Percentiles rank a stretch among this genome's conserved stretches.
Evolutionary conservation across 192 early-diverging fungal genomes (phyloP).

Genomic region (Chytriomyces sp.): DNA sequence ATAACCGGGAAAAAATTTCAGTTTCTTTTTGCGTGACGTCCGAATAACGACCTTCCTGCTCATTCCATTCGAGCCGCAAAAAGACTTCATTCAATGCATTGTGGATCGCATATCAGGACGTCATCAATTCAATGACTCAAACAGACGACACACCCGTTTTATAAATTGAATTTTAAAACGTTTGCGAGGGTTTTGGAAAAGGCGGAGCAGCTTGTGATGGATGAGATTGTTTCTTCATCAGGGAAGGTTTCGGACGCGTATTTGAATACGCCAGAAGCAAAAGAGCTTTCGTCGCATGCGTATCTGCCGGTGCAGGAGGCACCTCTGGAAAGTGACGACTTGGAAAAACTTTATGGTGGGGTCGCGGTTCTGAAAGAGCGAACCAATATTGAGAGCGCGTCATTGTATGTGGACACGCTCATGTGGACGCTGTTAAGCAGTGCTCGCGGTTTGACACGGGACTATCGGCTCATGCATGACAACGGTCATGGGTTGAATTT

Average conservation of each 20-base stretch:
- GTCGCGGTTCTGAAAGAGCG: no score
- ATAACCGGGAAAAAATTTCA: not conserved
- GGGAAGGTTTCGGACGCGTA: not conserved
- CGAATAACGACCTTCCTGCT: not conserved
- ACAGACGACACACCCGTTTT: not conserved
- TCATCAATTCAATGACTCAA: not conserved
- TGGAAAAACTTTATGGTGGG: no score
- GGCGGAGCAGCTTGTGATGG: not conserved
- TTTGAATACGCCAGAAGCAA: no score
- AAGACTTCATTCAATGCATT: not conserved
- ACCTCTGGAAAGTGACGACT: no score
- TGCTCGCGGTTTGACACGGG: not conserved
- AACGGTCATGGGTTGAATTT: not conserved
- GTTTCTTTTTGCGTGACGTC: no score
- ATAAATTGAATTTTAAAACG: not conserved
- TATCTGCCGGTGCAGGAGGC: not conserved
- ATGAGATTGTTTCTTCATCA: not conserved
- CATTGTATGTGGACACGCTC: slow-evolving; percentile 5
- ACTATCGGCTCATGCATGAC: not conserved
- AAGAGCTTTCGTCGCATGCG: no score
- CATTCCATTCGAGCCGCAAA: no score
- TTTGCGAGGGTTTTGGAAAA: not conserved
- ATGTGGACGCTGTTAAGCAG: not conserved
- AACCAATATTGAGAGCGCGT: no score
- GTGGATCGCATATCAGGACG: not conserved